A percentile compares a stretch with the other conserved stretches of the same genome.
Evolutionary conservation across 495 filamentous ascomycete species (phyloP).

Genomic region (Hypoxylon lienhwacheense): DNA sequence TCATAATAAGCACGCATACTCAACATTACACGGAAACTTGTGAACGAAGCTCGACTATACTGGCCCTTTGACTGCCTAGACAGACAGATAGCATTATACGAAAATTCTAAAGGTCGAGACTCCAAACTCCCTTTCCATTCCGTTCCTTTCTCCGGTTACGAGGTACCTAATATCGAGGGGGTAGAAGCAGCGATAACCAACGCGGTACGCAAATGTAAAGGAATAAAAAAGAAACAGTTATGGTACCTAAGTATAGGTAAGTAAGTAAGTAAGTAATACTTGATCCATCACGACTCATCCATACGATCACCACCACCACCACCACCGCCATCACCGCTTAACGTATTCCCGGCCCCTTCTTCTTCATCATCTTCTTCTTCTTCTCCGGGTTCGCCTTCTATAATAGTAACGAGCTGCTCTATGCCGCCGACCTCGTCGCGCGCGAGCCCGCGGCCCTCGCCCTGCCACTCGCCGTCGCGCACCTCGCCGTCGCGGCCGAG

Average conservation of each 20-base stretch:
- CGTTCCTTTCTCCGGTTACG: constrained; percentile 10
- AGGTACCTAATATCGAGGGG: not conserved
- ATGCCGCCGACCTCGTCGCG: constrained; percentile 57
- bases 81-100: too few relatives aligned
- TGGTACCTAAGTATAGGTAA: too few relatives aligned
- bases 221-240: too few relatives aligned
- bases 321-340: not conserved
- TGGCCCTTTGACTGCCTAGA: too few relatives aligned
- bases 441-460: constrained; percentile 44
- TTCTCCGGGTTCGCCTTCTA: constrained; percentile 37
- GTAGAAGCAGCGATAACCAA: not conserved
- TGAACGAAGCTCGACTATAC: too few relatives aligned
- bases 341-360: too few relatives aligned
- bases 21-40: too few relatives aligned
- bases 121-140: constrained; percentile 13
- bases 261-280: not conserved
- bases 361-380: not conserved
- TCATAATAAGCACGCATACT: too few relatives aligned
- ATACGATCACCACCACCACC: constrained; percentile 17
- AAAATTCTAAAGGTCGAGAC: constrained; percentile 9
- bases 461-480: constrained; percentile 59
- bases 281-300: constrained; percentile 36
- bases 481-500: constrained; percentile 58
- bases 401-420: constrained; percentile 49
- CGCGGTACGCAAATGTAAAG: too few relatives aligned